Base-by-base conservation (phyloP, 2,329 filamentous ascomycete species). In the Emergomyces pasteurianus region DNA sequence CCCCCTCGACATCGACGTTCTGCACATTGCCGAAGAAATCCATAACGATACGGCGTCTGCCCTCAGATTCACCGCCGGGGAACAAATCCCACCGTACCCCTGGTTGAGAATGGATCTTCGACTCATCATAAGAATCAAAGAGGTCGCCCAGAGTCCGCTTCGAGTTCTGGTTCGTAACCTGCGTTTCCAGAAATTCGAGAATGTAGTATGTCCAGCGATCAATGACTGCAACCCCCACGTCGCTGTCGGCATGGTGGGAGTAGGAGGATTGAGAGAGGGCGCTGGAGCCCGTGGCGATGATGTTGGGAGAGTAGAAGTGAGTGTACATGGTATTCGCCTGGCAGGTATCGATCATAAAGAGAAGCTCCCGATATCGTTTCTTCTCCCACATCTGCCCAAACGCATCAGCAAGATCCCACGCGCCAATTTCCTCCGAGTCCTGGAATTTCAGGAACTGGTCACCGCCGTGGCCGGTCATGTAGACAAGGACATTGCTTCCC, bases 371-470 rank as follows among this genome's bases (percentile, higher is more conserved):
- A 75, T 97, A 99, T 80, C 94, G 87, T 79, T 95, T 95, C 85
- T 99, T 99, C 81, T 99, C 94, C 89, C 92, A 96, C 94, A 99
- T 99, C 79, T 99, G 92, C 75, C 95, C 91, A 73, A 99, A 97
- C 0, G 94, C 94, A 74, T 99, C 90, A 5, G 95, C 94, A 61
- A 99, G 79, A 76, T 99, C 94, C 73, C 95, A 96, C 0, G 91
- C 91, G 60, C 90, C 92, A 66, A 99, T 97, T 76, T 99, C 94
- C 74, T 99, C 94, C 7, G 91, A 90, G 68, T 99, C 94, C 74
- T 99, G 94, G 70, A 99, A 99, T 74, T 99, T 99, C 62, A 99
- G 77, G 69, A 99, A 99, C 76, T 96, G 92, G 72, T 97, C 96
- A 21, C 94, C 94, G 38, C 94, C 94, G 70, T 99, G 94, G 0